Conservation (phyloP, 306 rosid species). For the Fragaria ananassa region DNA sequence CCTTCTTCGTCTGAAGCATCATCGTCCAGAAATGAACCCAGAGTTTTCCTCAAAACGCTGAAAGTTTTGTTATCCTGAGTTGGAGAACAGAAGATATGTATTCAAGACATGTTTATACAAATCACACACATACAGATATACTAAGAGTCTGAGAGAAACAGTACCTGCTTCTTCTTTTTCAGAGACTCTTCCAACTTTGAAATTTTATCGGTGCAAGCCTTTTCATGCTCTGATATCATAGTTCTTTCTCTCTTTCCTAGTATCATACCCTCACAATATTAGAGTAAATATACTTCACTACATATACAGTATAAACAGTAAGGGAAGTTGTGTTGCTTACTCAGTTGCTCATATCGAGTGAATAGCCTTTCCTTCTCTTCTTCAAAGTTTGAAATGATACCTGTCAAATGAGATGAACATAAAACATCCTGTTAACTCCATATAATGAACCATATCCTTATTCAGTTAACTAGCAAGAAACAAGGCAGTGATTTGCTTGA, state of each 20-base stretch:
- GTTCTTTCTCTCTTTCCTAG: conserved; percentile 78
- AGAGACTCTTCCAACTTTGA: conserved; percentile 70
- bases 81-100: neutral
- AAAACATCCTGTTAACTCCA: neutral
- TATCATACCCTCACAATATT: conserved; percentile 15
- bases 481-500: neutral
- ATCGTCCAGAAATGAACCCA: conserved; percentile 74
- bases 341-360: conserved; percentile 74
- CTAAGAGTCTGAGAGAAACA: neutral
- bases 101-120: conserved; percentile 14
- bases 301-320: neutral
- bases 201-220: conserved; percentile 63
- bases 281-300: neutral
- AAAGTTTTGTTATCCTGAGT: conserved; percentile 81
- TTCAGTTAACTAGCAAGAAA: conserved; percentile 16
- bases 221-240: conserved; percentile 74
- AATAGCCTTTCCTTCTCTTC: conserved; percentile 87
- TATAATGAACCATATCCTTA: neutral
- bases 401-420: conserved; percentile 33
- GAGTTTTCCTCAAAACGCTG: conserved; percentile 80
- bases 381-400: conserved; percentile 76
- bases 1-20: conserved; percentile 70
- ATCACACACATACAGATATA: neutral
- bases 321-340: conserved; percentile 39
- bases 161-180: conserved; percentile 84